Evolutionary conservation across 2,329 filamentous ascomycete genomes (phyloP), one percentile per base, ranked within the genome.

Genomic region (Trichophyton schoenleinii): DNA sequence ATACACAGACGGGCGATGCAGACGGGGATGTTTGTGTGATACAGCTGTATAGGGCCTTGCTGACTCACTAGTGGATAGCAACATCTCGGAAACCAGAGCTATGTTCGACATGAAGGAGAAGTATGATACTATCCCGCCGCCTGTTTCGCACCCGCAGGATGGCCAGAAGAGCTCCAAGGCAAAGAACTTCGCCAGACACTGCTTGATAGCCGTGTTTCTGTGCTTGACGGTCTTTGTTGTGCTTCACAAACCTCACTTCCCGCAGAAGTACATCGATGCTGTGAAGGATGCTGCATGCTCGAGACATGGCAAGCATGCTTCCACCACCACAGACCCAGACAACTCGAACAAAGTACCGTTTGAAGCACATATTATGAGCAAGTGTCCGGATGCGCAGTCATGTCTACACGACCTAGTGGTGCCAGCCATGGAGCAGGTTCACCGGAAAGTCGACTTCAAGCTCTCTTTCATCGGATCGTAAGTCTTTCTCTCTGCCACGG

Each of bases 361-460:
- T 1, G 94, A 99, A 73, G 89, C 90, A 61, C 92, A 97, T 73
- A 94, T 97, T 68, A 99, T 97, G 87, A 89, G 86, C 76, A 96
- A 97, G 80, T 99, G 94, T 70, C 91, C 92, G 0, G 94, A 99
- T 74, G 91, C 94, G 1, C 82, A 81, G 72, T 87, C 89, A 70
- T 96, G 92, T 69, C 79, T 99, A 20, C 83, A 84, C 64, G 79
- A 91, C 63, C 77, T 99, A 67, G 81, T 99, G 25, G 76, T 97
- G 15, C 94, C 94, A 0, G 82, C 86, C 22, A 96, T 99, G 91
- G 84, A 90, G 73, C 82, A 83, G 62, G 82, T 91, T 42, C 80
- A 83, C 64, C 83, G 89, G 65, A 94, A 95, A 73, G 90, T 97
- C 64, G 86, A 96, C 78, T 97, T 99, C 73, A 87, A 82, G 34